Evolutionary conservation across 805 yeast species (phyloP).

Genomic region (Lipomyces yamadae): DNA sequence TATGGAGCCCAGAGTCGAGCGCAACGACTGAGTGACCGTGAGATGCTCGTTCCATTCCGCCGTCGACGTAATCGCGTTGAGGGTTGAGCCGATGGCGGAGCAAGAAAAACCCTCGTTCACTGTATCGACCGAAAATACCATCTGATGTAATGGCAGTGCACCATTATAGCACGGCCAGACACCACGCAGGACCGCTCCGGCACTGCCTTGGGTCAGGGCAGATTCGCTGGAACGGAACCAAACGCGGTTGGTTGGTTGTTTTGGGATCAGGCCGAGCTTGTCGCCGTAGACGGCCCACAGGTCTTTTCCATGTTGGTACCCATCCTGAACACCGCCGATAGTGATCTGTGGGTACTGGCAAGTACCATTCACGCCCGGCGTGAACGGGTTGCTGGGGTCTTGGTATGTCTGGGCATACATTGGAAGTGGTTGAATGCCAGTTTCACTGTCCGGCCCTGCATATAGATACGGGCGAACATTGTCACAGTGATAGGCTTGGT

Average conservation of each 20-base stretch:
- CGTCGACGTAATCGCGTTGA: constrained; percentile 41
- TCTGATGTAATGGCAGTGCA: constrained; percentile 34
- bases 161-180: too few species aligned
- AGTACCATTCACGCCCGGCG: constrained; percentile 43
- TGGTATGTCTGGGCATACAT: constrained; percentile 33
- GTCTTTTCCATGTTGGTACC: constrained; percentile 50
- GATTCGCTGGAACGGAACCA: too few species aligned
- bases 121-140: constrained; percentile 45
- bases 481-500: too few species aligned
- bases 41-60: constrained; percentile 49
- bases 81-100: constrained; percentile 43
- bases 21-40: constrained; percentile 41
- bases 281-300: constrained; percentile 49
- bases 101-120: constrained; percentile 49
- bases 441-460: too few species aligned
- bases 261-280: constrained; percentile 46
- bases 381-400: constrained; percentile 44
- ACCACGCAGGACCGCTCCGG: too few species aligned
- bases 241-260: too few species aligned
- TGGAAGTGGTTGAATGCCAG: too few species aligned
- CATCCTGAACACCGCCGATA: constrained; percentile 50
- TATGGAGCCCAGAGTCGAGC: too few species aligned
- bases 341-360: constrained; percentile 52
- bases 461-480: too few species aligned
- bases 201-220: too few species aligned